Base-by-base conservation (phyloP, 495 filamentous ascomycete genomes). In the Aspergillus bridgeri region DNA sequence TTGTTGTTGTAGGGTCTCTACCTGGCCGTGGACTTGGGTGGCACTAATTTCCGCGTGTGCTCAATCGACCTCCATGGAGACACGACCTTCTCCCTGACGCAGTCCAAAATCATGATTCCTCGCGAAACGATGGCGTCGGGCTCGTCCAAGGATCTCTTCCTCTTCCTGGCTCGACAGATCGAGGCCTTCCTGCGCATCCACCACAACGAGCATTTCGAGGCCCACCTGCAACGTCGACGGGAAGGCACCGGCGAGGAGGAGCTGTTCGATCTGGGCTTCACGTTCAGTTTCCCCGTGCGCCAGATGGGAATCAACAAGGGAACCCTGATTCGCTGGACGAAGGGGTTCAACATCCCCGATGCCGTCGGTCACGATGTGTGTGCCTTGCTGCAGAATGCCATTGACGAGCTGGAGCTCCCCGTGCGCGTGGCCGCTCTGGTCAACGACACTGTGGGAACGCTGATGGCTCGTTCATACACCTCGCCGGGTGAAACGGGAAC, bases 21-120 rank as follows among this genome's bases (percentile, higher is more conserved):
- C 71, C 83, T 98, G 72, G 94, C 95, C 20, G 94, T 98, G 45
- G 94, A 98, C 63, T 83, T 98, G 18, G 94, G 94, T 50, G 94
- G 94, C 62, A 98, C 94, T 59, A 98, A 98, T 72, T 96, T 98
- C 75, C 89, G 94, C 59, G 95, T 98, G 63, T 98, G 94, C 76
- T 96, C 91, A 6, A 87, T 98, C 65, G 80, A 91, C 53, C 77
- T 98, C 42, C 89, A 95, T 65, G 94, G 94, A 62, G 89, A 98
- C 72, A 89, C 84, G 56, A 98, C 90, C 33, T 98, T 96, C 80
- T 87, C 83, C 66, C 83, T 98, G 60, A 91, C 88, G 43, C 92
- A 91, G 75, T 90, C 85, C 66, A 98, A 98, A 76, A 89, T 95
- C 48, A 81, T 91, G 58, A 95, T 98, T 53, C 94, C 94, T 3